Conservation (phyloP, 2,329 filamentous ascomycete species). For the Grosmannia serpens region DNA sequence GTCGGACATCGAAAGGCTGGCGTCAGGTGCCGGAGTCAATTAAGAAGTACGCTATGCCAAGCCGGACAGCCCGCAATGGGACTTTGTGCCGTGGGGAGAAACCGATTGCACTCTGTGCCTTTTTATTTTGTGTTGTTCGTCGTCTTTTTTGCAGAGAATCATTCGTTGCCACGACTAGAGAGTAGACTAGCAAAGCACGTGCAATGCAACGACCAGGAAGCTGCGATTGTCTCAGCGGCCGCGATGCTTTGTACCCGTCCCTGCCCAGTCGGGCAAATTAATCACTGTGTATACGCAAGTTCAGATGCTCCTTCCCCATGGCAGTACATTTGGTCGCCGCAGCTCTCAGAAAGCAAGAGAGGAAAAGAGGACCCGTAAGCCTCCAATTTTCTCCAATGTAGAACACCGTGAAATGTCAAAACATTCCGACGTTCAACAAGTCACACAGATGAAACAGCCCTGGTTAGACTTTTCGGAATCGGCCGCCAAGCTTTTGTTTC, state of each 20-base stretch:
- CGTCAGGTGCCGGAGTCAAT: not conserved
- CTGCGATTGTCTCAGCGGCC: not conserved
- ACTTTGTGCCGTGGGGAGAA: not conserved
- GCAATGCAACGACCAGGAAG: not conserved
- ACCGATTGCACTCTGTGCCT: not conserved
- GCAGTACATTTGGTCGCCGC: not conserved
- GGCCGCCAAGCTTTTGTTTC: not conserved
- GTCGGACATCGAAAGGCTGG: not conserved
- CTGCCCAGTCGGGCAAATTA: not conserved
- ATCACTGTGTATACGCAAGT: not conserved
- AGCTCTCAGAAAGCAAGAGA: not conserved
- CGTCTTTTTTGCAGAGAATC: not conserved
- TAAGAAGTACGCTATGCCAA: not conserved
- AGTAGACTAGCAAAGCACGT: not conserved
- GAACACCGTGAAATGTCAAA: constrained; percentile 3
- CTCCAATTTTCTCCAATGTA: not conserved
- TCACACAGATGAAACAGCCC: not conserved
- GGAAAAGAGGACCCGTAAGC: not conserved
- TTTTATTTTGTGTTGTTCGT: not conserved
- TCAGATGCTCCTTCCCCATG: not conserved
- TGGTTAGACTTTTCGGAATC: not conserved
- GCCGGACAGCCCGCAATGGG: not conserved
- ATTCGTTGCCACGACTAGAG: too few species aligned
- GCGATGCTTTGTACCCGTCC: not conserved
- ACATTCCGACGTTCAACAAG: constrained; percentile 7